Evolutionary conservation across 164 flowering plant genomes (phyloP).

Genomic region (Aristolochia californica): DNA sequence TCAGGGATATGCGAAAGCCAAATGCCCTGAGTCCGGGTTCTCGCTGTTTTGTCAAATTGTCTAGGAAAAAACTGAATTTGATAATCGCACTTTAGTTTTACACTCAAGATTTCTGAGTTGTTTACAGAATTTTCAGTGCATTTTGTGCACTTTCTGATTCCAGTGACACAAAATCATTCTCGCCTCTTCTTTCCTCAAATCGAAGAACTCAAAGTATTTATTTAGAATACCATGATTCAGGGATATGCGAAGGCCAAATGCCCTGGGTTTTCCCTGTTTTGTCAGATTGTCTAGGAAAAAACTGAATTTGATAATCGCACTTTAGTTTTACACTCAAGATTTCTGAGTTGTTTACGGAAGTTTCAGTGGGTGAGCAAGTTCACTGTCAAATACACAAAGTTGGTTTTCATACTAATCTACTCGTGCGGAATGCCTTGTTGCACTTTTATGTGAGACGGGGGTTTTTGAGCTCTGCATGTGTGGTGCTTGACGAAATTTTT

Average conservation of each 20-base stretch:
- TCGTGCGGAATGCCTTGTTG: conserved; percentile 46
- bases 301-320: conserved; percentile 43
- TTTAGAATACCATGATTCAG: conserved; percentile 38
- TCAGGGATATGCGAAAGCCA: conserved; percentile 28
- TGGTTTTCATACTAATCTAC: conserved; percentile 33
- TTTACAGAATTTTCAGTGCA: no score
- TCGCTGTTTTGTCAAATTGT: conserved; percentile 37
- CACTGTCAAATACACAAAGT: conserved; percentile 32
- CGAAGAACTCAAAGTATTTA: conserved; percentile 5
- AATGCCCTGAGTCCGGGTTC: conserved; percentile 20
- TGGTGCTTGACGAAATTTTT: conserved; percentile 33
- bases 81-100: conserved; percentile 43
- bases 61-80: conserved; percentile 31
- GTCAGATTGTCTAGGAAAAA: conserved; percentile 29
- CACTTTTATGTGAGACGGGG: conserved; percentile 36
- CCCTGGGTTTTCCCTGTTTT: conserved; percentile 28
- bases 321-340: conserved; percentile 46
- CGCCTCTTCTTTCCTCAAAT: conserved; percentile 5
- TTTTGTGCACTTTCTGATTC: conserved; percentile 45
- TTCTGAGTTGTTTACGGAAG: conserved; percentile 22
- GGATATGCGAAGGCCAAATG: conserved; percentile 22
- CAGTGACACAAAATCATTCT: conserved; percentile 18
- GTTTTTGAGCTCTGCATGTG: conserved; percentile 22
- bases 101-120: conserved; percentile 46
- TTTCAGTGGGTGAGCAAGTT: conserved; percentile 26